These are phyloP conservation scores for Phialocephala sp. DNA, from an alignment of 2,329 filamentous ascomycete species.

Conservation along the genomic window DNA sequence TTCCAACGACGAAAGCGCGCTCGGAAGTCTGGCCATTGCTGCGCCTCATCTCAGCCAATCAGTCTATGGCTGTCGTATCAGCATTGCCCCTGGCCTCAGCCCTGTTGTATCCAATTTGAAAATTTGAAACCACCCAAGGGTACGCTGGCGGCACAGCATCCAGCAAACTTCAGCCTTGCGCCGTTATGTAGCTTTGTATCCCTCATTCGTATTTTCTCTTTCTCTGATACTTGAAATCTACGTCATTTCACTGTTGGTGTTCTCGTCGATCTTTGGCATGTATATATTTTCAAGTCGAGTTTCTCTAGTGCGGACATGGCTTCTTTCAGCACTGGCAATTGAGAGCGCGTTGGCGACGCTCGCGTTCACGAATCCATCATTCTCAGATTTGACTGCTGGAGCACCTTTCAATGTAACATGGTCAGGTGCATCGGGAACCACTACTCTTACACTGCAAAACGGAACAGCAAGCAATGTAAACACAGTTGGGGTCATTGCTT, in stretches of 20 bases:
- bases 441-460: conserved; percentile 18
- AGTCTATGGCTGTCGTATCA: neutral
- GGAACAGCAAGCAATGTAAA: conserved; percentile 7
- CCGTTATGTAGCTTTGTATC: neutral
- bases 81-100: neutral
- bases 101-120: conserved; percentile 1
- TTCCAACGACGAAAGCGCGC: neutral
- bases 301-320: neutral
- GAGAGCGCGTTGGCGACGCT: conserved; percentile 9
- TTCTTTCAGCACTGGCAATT: neutral
- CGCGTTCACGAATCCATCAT: conserved; percentile 16
- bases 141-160: neutral
- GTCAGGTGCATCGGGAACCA: conserved; percentile 20
- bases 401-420: conserved; percentile 20
- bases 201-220: neutral
- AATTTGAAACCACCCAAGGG: too few species aligned
- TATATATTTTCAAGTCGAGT: neutral
- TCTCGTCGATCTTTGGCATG: neutral
- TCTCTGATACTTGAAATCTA: neutral
- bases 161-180: neutral
- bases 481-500: conserved; percentile 15
- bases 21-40: neutral
- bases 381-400: conserved; percentile 17
- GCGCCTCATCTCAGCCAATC: neutral
- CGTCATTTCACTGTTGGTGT: neutral